Evolutionary conservation across 2,329 filamentous ascomycete genomes (phyloP).

Genomic region (Aspergillus neoniger): DNA sequence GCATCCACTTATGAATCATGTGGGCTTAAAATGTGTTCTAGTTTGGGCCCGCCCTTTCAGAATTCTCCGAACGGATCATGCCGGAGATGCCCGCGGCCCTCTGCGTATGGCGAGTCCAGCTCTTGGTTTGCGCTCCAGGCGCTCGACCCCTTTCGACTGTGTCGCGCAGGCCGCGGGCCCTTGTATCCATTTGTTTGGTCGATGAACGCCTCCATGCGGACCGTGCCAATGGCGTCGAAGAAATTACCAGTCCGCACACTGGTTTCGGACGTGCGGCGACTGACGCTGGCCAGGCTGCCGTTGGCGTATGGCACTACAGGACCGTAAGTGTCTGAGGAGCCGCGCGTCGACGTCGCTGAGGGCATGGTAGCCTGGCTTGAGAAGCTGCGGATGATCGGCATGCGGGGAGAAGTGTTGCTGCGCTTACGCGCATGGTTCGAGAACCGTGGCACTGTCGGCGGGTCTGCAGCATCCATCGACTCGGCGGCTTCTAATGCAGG

Average conservation of each 20-base stretch:
- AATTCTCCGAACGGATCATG: conserved; percentile 53
- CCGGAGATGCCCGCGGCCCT: conserved; percentile 37
- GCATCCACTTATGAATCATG: not conserved
- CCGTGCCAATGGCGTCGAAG: conserved; percentile 85
- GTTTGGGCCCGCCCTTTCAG: conserved; percentile 22
- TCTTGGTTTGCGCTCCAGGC: conserved; percentile 37
- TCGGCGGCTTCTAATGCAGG: conserved; percentile 32
- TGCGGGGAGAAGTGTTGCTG: conserved; percentile 80
- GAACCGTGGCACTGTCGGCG: conserved; percentile 56
- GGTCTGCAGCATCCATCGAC: conserved; percentile 48
- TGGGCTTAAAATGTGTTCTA: not conserved
- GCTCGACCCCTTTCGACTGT: conserved; percentile 34
- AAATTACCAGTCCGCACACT: conserved; percentile 60
- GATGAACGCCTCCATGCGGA: conserved; percentile 98
- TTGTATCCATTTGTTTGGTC: conserved; percentile 47
- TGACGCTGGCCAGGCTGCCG: conserved; percentile 49
- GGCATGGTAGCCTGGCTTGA: conserved; percentile 52
- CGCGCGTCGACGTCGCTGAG: conserved; percentile 39
- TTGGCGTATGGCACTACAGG: conserved; percentile 36
- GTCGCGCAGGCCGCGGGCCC: conserved; percentile 18
- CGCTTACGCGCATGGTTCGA: conserved; percentile 75
- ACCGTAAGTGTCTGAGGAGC: conserved; percentile 59
- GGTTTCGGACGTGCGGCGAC: conserved; percentile 54
- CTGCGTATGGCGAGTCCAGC: conserved; percentile 39
- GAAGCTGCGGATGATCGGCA: conserved; percentile 74